Evolutionary conservation across 441 rosid genomes (phyloP).

Genomic region (Metrosideros polymorpha): DNA sequence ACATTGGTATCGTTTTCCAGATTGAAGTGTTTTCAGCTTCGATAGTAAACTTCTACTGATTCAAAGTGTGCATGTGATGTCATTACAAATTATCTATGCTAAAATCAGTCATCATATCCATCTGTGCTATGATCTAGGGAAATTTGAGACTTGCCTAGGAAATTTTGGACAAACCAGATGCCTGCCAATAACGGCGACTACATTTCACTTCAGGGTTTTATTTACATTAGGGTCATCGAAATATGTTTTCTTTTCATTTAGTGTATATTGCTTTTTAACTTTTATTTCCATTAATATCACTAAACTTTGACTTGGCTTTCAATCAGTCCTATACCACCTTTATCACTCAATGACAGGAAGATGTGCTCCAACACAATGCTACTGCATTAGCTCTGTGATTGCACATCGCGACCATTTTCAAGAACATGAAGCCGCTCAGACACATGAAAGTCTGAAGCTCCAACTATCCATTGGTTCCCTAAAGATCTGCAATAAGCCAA

Average conservation of each 20-base stretch:
- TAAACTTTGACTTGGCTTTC: not conserved
- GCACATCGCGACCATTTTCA: slow-evolving; percentile 2
- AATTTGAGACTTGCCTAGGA: not conserved
- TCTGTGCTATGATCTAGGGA: not conserved
- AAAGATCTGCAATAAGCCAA: slow-evolving; percentile 7
- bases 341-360: not conserved
- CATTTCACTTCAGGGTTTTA: not conserved
- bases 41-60: not conserved
- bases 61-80: not conserved
- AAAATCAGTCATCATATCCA: not conserved
- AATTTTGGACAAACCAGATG: not conserved
- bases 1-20: not conserved
- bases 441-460: slow-evolving; percentile 1
- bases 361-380: slow-evolving; percentile 34
- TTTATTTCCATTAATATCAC: not conserved
- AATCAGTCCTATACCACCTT: not conserved
- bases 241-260: not conserved
- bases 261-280: not conserved
- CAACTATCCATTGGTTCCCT: slow-evolving; percentile 5
- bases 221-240: not conserved
- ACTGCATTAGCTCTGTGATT: slow-evolving; percentile 24
- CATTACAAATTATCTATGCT: not conserved
- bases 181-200: not conserved
- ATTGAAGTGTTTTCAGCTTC: not conserved
- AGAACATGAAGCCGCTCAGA: slow-evolving; percentile 7